Evolutionary conservation across 2,329 filamentous ascomycete species (phyloP), one percentile per base, ranked within the genome.

Genomic region (Byssoonygena ceratinophila): DNA sequence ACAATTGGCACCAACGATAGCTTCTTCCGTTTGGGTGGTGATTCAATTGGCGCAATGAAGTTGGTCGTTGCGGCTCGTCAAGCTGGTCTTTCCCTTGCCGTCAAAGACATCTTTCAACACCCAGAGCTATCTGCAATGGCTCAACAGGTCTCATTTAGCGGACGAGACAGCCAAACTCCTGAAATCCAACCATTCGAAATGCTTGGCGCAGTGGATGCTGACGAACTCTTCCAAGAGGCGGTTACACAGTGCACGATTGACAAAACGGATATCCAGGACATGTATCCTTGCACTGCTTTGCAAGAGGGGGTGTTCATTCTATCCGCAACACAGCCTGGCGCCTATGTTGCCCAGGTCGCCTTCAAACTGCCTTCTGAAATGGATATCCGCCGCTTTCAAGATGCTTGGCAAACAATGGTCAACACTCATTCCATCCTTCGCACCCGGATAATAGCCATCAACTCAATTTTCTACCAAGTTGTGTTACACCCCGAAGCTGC

Each of bases 251-350:
- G 27, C 27, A 29, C 4, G 9, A 4, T 29, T 29, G 9, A 4
- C 5, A 29, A 29, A 29, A 9, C 23, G 27, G 22, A 47, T 25
- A 58, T 70, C 3, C 63, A 68, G 46, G 68, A 72, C 52, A 59
- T 63, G 1, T 70, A 70, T 51, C 68, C 68, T 0, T 66, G 61
- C 6, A 71, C 66, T 11, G 59, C 68, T 3, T 58, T 71, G 0
- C 70, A 72, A 52, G 68, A 71, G 58, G 68, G 66, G 6, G 60
- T 72, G 2, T 47, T 71, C 37, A 66, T 69, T 0, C 62, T 72
- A 22, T 68, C 67, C 1, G 60, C 63, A 31, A 67, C 66, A 57
- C 59, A 66, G 41, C 59, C 62, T 11, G 67, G 64, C 12, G 65
- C 69, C 4, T 40, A 40, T 40, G 22, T 22, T 20, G 16, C 22